Evolutionary conservation across 371 early-diverging fungal species (phyloP).

Genomic region (Apophysomyces ossiformis): DNA sequence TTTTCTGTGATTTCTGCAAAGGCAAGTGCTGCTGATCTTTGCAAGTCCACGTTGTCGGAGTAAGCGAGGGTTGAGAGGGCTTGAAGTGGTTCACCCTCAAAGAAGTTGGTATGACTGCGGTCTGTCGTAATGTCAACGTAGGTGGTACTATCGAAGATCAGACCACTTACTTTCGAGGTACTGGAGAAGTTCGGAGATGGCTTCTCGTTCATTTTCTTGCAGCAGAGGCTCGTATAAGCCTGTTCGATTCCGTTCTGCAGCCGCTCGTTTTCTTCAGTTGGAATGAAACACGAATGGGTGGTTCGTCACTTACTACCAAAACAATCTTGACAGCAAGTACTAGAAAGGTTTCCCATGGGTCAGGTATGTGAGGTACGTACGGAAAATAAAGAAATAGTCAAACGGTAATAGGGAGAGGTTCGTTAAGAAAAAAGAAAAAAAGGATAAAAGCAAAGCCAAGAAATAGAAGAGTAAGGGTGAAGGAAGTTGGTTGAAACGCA

Average conservation of each 20-base stretch:
- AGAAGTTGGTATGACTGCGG: conserved; percentile 82
- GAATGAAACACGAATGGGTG: background rate
- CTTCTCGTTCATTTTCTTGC: conserved; percentile 85
- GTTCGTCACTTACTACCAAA: conserved; percentile 48
- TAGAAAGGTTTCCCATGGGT: conserved; percentile 28
- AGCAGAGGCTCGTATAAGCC: conserved; percentile 81
- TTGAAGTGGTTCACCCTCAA: conserved; percentile 84
- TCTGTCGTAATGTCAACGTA: conserved; percentile 43
- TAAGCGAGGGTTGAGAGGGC: conserved; percentile 85
- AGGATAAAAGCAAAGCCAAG: too few relatives aligned
- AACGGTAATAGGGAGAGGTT: background rate
- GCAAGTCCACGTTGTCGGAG: conserved; percentile 86
- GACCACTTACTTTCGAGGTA: conserved; percentile 78
- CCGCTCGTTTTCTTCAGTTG: background rate
- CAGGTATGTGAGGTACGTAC: conserved; percentile 1
- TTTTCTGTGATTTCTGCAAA: conserved; percentile 94
- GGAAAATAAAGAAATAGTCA: conserved; percentile 1
- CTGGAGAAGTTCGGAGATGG: conserved; percentile 82
- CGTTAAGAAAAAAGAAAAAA: background rate
- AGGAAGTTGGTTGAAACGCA: background rate
- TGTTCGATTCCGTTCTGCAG: conserved; percentile 43
- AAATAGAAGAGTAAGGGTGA: conserved; percentile 12
- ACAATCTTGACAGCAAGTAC: conserved; percentile 48
- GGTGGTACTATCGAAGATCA: background rate
- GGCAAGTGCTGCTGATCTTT: conserved; percentile 88